Percentiles rank a stretch among this genome's conserved stretches.
These are phyloP conservation scores for Plasmodium malariae DNA, from an alignment of 169 alveolate species.

Conservation along the genomic window DNA sequence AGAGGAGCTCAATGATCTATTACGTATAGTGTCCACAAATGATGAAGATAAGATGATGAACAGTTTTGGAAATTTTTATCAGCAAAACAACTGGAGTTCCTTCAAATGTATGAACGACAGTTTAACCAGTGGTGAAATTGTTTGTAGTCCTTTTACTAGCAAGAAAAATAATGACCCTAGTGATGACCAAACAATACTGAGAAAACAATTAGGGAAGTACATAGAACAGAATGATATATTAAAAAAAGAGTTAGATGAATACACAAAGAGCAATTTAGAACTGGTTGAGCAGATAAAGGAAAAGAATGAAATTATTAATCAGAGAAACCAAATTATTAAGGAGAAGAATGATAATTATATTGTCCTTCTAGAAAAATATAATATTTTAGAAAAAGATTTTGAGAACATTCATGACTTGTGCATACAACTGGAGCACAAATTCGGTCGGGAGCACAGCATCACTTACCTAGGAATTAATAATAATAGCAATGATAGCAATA, in stretches of 20 bases:
- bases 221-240: slow-evolving; percentile 31
- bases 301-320: slow-evolving; percentile 8
- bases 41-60: not conserved
- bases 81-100: not conserved
- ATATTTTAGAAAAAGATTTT: slow-evolving; percentile 35
- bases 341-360: slow-evolving; percentile 7
- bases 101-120: not conserved
- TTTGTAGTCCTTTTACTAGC: no score
- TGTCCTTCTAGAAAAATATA: slow-evolving; percentile 14
- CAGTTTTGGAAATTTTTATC: slow-evolving; percentile 7
- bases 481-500: not conserved
- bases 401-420: slow-evolving; percentile 43
- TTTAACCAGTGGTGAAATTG: not conserved
- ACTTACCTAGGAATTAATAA: no score
- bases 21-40: slow-evolving; percentile 4
- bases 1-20: slow-evolving; percentile 24
- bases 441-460: slow-evolving; percentile 7
- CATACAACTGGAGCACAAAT: slow-evolving; percentile 22
- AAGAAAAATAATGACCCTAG: no score
- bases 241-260: not conserved
- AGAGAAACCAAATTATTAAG: not conserved
- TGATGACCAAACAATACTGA: not conserved
- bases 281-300: not conserved
- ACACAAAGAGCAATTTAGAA: not conserved
- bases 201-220: not conserved